A percentile compares a stretch with the other conserved stretches of the same genome.
phyloP scores from a whole-genome alignment of 106 monocot genomes.

The Dendrobium huoshanense region DNA sequence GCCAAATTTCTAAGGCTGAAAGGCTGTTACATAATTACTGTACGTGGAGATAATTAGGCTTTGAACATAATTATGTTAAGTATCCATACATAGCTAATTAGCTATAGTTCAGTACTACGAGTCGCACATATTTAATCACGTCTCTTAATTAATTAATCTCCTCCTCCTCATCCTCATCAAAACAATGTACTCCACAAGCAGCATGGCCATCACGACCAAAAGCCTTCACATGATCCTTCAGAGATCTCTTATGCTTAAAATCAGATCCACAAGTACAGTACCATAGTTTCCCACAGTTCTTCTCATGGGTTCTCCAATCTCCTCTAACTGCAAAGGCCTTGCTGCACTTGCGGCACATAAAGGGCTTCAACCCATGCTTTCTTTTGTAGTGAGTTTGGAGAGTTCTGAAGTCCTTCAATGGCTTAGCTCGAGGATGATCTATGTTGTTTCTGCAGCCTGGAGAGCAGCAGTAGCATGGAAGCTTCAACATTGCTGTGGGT shows the following conservation, averaged over 20 bases:
- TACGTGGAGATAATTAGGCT: too few relatives aligned
- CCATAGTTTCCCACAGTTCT: conserved; percentile 67
- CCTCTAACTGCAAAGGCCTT: conserved; percentile 66
- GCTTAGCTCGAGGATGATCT: conserved; percentile 53
- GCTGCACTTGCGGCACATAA: conserved; percentile 61
- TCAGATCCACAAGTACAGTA: conserved; percentile 60
- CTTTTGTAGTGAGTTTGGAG: conserved; percentile 69
- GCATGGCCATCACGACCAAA: conserved; percentile 45
- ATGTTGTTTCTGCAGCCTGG: conserved; percentile 66
- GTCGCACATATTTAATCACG: too few relatives aligned
- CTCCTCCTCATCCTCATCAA: conserved; percentile 42
- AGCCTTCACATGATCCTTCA: conserved; percentile 55
- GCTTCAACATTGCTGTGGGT: conserved; percentile 62
- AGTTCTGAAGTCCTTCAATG: conserved; percentile 64
- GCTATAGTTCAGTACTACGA: too few relatives aligned
- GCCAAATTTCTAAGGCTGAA: too few relatives aligned
- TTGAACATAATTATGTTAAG: too few relatives aligned
- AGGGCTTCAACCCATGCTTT: conserved; percentile 66
- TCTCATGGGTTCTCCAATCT: conserved; percentile 70
- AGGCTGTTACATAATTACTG: too few relatives aligned
- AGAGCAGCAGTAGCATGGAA: conserved; percentile 67
- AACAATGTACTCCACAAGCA: conserved; percentile 36
- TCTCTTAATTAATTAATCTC: too few relatives aligned
- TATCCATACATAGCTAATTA: too few relatives aligned
- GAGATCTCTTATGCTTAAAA: conserved; percentile 64